Evolutionary conservation across 1,284 basidiomycete genomes (phyloP), one percentile per base, ranked within the genome.

Genomic region (Boletus subluridellus): DNA sequence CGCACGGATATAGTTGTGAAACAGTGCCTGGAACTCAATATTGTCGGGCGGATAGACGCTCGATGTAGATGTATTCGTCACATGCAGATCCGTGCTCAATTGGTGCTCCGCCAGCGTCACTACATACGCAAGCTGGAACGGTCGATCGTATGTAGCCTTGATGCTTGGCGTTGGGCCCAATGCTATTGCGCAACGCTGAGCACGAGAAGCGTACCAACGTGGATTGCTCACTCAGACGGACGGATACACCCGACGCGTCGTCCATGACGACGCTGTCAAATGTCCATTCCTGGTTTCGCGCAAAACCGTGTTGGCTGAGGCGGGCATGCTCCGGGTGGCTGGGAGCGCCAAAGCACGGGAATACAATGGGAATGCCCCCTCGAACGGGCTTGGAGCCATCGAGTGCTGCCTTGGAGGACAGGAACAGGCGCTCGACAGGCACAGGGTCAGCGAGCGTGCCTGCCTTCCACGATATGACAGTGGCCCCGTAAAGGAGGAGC

Each of bases 271-370:
- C 75, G 41, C 77, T 72, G 62, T 85, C 84, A 67, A 85, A 87
- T 26, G 74, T 76, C 94, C 94, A 96, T 15, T 68, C 71, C 37
- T 82, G 80, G 63, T 78, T 92, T 50, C 94, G 81, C 17, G 89
- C 93, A 69, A 94, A 95, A 0, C 94, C 94, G 71, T 95, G 94
- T 69, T 94, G 92, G 8, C 77, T 58, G 8, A 96, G 79, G 44
- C 83, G 83, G n/a, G 74, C 70, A 70, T 95, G 92, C 45, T 90
- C 86, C 1, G 81, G 80, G 65, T 86, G 87, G 7, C 76, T 79
- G 2, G 93, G 91, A 2, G 89, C 77, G 3, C 93, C 93, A 68
- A 95, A 95, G 74, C 88, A 89, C 34, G 93, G 93, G 73, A 92
- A 94, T 37, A 91, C 87, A 47, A 93, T 76, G 5, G 90, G 92